Evolutionary conservation across 768 basidiomycete species (phyloP), one percentile per base, ranked within the genome.

Genomic region (Boletus speciosus): DNA sequence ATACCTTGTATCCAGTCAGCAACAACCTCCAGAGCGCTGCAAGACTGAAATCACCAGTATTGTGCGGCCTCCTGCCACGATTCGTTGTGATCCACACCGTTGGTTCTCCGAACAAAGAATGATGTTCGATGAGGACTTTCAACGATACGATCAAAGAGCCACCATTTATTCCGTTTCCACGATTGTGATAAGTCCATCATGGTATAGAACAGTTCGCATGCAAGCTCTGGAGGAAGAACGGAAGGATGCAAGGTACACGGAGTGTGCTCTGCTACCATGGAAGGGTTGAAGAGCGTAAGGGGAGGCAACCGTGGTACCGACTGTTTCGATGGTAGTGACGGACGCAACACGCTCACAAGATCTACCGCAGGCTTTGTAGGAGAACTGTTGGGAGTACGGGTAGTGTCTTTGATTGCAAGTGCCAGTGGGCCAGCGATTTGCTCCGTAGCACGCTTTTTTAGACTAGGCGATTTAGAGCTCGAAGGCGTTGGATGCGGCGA

Each of bases 121-220:
- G 86, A 81, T 1, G 90, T 88, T n/a, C 82, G 76, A 71, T 93
- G 90, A 4, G 90, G 89, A 60, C 88, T 90, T 70, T 92, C 88
- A 2, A 92, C 91, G 14, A 92, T 56, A 21, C 84, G 77, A 62
- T 93, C 89, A 67, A 89, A 86, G 19, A 93, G 76, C 85, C 85
- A 92, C 91, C 90, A 93, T 61, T 84, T 88, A 56, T 88, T 90
- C 47, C 82, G 74, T 57, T 79, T 72, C 90, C 90, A 93, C 8
- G 69, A 61, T 38, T 70, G 74, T 19, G 89, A 83, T 15, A 76
- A 72, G 45, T 83, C 76, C 14, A 86, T 55, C 87, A 93, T 85
- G 0, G 76, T 77, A 58, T 91, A 84, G 67, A 89, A 93, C 21
- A 93, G 73, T 47, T 75, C 76, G 65, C 81, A 90, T 0, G 91